Evolutionary conservation across 2,329 filamentous ascomycete genomes (phyloP).

Genomic region (Xylaria sp.): DNA sequence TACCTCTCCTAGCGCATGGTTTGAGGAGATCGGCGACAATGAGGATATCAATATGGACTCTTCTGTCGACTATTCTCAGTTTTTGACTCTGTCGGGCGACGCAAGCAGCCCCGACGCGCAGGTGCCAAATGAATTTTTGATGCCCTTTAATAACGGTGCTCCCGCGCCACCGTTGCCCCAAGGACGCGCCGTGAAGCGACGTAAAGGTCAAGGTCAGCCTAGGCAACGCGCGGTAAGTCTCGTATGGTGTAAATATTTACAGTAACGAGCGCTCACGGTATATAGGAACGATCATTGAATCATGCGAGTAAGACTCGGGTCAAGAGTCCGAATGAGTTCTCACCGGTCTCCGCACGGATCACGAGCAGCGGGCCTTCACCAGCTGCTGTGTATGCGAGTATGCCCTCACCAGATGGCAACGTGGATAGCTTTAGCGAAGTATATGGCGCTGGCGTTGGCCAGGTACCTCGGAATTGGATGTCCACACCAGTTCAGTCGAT

Average conservation of each 20-base stretch:
- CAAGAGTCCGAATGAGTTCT: conserved; percentile 47
- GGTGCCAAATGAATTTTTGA: conserved; percentile 17
- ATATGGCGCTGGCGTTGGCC: conserved; percentile 16
- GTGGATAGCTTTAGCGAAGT: conserved; percentile 36
- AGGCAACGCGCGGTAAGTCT: conserved; percentile 28
- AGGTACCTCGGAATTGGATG: conserved; percentile 18
- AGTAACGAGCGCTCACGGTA: conserved; percentile 23
- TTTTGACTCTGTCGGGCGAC: conserved; percentile 55
- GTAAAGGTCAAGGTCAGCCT: conserved; percentile 27
- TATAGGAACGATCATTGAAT: conserved; percentile 47
- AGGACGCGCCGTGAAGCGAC: conserved; percentile 26
- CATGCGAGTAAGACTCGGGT: conserved; percentile 46
- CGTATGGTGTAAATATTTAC: not conserved
- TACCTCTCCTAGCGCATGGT: conserved; percentile 17
- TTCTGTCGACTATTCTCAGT: conserved; percentile 29
- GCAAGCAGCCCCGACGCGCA: conserved; percentile 50
- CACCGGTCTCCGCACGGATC: conserved; percentile 48
- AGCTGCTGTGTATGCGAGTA: conserved; percentile 37
- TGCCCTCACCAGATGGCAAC: conserved; percentile 42
- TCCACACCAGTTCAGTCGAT: conserved; percentile 1
- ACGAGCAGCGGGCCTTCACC: conserved; percentile 51
- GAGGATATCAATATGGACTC: conserved; percentile 24
- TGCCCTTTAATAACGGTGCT: conserved; percentile 11
- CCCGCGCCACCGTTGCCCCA: conserved; percentile 16
- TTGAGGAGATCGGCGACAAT: conserved; percentile 16